A percentile compares a stretch with the other conserved stretches of the same genome.
These are phyloP conservation scores for Ophiostoma novo-ulmi DNA, from an alignment of 2,329 filamentous ascomycete genomes.

Conservation along the genomic window DNA sequence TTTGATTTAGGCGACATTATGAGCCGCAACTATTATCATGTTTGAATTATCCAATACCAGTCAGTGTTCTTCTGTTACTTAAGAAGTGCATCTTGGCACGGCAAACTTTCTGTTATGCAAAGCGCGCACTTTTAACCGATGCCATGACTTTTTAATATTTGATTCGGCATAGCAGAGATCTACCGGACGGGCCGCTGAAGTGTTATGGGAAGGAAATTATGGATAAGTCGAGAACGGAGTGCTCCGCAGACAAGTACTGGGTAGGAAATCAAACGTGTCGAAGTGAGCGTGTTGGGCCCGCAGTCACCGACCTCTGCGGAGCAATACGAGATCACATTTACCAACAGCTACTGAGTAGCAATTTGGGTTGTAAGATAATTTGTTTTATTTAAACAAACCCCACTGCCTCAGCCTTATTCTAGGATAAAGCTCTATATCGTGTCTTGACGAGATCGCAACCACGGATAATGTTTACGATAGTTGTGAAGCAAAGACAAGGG, in stretches of 20 bases:
- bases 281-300: background rate
- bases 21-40: background rate
- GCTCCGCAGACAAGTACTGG: background rate
- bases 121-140: background rate
- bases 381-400: background rate
- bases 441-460: background rate
- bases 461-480: background rate
- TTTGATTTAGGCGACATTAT: background rate
- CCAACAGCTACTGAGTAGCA: background rate
- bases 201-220: background rate
- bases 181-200: background rate
- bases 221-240: background rate
- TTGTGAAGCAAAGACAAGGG: background rate
- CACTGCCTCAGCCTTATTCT: conserved; percentile 1
- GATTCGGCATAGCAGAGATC: background rate
- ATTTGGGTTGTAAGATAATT: background rate
- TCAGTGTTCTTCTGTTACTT: background rate
- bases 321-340: background rate
- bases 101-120: background rate
- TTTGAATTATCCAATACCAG: background rate
- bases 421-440: background rate
- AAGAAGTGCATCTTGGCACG: background rate
- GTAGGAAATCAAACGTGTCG: background rate
- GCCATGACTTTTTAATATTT: background rate
- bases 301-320: background rate